These are phyloP conservation scores for Neocallimastix lanati DNA, from an alignment of 192 early-diverging fungal species.

Conservation along the genomic window DNA sequence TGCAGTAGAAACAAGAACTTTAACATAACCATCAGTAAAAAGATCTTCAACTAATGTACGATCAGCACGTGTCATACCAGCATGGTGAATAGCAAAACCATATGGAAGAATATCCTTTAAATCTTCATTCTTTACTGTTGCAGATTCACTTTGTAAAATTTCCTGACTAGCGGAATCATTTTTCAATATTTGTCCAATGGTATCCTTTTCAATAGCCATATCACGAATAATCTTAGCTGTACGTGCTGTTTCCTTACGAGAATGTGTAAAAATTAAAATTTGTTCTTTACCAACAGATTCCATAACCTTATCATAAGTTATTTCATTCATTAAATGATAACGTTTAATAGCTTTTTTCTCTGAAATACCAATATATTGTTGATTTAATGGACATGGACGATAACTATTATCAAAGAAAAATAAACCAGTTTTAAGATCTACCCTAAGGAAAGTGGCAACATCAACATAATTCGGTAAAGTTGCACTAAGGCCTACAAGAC, in stretches of 20 bases:
- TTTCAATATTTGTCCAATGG: conserved; percentile 59
- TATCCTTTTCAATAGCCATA: conserved; percentile 78
- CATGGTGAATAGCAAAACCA: conserved; percentile 92
- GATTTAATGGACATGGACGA: conserved; percentile 87
- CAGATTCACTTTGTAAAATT: conserved; percentile 63
- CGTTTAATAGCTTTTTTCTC: conserved; percentile 90
- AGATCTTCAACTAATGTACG: conserved; percentile 84
- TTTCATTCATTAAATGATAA: conserved; percentile 91
- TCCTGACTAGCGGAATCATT: conserved; percentile 71
- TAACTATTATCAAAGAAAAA: conserved; percentile 86
- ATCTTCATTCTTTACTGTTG: conserved; percentile 59
- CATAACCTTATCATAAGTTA: conserved; percentile 84
- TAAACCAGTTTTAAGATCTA: conserved; percentile 56
- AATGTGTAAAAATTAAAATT: conserved; percentile 90
- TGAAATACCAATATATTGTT: conserved; percentile 90
- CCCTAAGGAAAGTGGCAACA: conserved; percentile 84
- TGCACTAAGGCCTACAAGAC: conserved; percentile 81
- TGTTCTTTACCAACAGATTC: conserved; percentile 71
- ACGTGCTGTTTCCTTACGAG: conserved; percentile 91
- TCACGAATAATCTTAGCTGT: conserved; percentile 82
- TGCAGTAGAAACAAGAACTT: conserved; percentile 87
- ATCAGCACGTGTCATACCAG: conserved; percentile 82
- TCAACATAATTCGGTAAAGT: conserved; percentile 93
- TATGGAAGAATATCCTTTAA: conserved; percentile 81
- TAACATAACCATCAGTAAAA: conserved; percentile 75